phyloP scores from a whole-genome alignment of 352 stramenopile genomes.

The Pythium diclinum region DNA sequence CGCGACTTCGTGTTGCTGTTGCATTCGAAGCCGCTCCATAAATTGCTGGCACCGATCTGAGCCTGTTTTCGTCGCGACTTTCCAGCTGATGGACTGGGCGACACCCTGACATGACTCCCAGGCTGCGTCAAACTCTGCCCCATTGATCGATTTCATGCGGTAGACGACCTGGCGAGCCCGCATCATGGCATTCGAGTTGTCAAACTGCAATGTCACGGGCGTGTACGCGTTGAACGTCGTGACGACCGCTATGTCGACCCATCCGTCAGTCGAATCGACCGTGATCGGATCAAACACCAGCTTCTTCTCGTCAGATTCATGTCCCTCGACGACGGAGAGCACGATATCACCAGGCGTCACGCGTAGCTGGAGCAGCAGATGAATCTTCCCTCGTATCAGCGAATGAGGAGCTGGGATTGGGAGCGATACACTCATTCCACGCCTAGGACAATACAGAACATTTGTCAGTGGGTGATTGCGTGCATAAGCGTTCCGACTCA shows the following conservation, averaged over 20 bases:
- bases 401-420: background rate
- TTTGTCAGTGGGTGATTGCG: background rate
- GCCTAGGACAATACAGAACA: background rate
- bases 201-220: slow-evolving; percentile 39
- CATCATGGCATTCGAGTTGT: slow-evolving; percentile 71
- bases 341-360: slow-evolving; percentile 16
- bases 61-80: slow-evolving; percentile 40
- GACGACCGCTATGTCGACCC: slow-evolving; percentile 48
- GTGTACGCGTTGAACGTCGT: slow-evolving; percentile 20
- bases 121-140: slow-evolving; percentile 33
- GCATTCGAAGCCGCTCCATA: slow-evolving; percentile 39
- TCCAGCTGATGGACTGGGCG: slow-evolving; percentile 77
- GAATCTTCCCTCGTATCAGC: background rate
- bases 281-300: slow-evolving; percentile 36
- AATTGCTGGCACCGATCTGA: slow-evolving; percentile 37
- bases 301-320: slow-evolving; percentile 25
- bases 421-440: slow-evolving; percentile 4
- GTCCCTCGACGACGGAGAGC: slow-evolving; percentile 3
- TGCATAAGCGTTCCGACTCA: background rate
- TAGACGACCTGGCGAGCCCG: slow-evolving; percentile 54
- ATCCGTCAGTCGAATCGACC: slow-evolving; percentile 42
- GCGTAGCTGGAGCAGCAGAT: slow-evolving; percentile 20
- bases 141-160: slow-evolving; percentile 29
- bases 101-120: slow-evolving; percentile 66
- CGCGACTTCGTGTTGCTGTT: slow-evolving; percentile 46